Base-by-base conservation (phyloP, 768 basidiomycete species). In the Termitomyces sp. region DNA sequence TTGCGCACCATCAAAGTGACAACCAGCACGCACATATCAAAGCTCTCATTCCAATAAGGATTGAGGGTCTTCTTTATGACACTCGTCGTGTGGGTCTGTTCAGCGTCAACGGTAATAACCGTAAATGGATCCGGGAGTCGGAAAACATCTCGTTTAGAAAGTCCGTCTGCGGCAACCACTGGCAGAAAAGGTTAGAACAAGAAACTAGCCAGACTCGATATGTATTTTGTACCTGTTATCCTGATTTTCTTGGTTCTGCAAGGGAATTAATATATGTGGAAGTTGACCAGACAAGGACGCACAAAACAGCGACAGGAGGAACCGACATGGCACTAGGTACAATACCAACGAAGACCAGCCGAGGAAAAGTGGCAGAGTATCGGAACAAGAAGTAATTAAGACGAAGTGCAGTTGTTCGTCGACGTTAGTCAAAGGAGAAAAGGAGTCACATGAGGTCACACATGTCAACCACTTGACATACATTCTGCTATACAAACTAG, bases 11-110 rank as follows among this genome's bases (percentile, higher is more conserved):
- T 28, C 14, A 26, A 36, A 40, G 5, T 18, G 22, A 58, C 32
- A 45, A 26, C 50, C 32, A 43, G 41, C 5, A 70, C 89, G 67
- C 60, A 96, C 95, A 99, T 89, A 69, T 98, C 96, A 72, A 99
- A 98, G 68, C 90, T 91, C 76, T 98, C 96, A 69, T 93, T 96
- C 94, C 94, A 97, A 72, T 96, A 95, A 0, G 94, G 91, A 72
- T 94, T 94, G 48, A 94, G 73, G 0, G 92, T 93, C 76, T 92
- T 95, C 79, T 94, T 98, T 68, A 98, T 97, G 33, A 96, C 96
- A 56, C 90, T 92, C 16, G 95, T 98, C 1, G 96, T 96, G 64
- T 93, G 90, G 0, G 95, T 98, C 72, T 98, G 95, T 71, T 97
- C 94, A 3, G 94, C 93, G 64, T 99, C 97, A 44, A 98, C 94